Evolutionary conservation across 768 basidiomycete genomes (phyloP), one percentile per base, ranked within the genome.

Genomic region (Mrakia gelida): DNA sequence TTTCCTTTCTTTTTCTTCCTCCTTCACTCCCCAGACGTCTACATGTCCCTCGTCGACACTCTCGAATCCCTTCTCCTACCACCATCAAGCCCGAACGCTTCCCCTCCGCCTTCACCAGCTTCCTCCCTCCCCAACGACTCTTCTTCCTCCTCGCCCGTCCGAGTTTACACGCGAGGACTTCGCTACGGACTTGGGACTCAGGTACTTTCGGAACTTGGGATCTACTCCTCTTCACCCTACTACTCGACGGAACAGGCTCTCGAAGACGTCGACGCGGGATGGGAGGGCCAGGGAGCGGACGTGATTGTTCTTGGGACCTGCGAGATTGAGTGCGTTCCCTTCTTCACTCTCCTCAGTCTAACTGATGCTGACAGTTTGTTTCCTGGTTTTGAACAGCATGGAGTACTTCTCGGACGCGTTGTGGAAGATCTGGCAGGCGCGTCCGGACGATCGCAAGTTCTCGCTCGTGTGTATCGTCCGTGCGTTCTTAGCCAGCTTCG

Each of bases 271-370:
- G 9, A 71, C 9, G 49, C 74, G 7, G 70, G 71, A 30, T 71
- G 75, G 75, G 74, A 71, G 5, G 75, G 67, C 0, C 2, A 65
- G 23, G 75, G 75, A 3, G 75, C 75, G 45, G 67, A 70, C 38
- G 34, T 59, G 0, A 34, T 76, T 2, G 49, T 76, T 28, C 38
- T 76, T 34, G 75, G 67, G 34, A 76, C 75, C 13, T 76, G 75
- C 26, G 75, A 79, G 79, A 59, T 79, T 10, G 72, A 79, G 68
- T 71, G 45, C 23, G 68, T 79, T 32, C 34, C 43, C n/a, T 52
- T 23, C 38, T 2, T 32, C 9, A n/a, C 9, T 16, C 45, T 7
- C 45, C 11, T 45, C 21, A 11, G 7, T 30, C 41, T 56, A 4
- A 18, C 9, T 23, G 61, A 65, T 21, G 34, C 43, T 38, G 15